phyloP scores from a whole-genome alignment of 495 filamentous ascomycete genomes.

The Annulohypoxylon nitens region DNA sequence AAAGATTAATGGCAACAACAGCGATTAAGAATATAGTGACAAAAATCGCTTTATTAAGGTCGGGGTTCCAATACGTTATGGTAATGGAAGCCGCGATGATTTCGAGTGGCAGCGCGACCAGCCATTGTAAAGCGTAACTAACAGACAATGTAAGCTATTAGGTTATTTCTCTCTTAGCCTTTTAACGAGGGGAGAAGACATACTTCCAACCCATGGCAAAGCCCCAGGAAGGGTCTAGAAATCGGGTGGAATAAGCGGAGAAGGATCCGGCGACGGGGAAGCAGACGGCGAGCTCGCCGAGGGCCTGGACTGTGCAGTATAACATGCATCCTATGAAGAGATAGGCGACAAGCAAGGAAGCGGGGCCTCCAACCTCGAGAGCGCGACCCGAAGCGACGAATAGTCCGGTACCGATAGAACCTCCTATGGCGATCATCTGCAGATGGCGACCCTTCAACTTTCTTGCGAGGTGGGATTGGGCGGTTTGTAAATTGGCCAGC shows the following conservation, averaged over 20 bases:
- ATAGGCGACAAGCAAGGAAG: conserved; percentile 86
- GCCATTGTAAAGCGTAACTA: conserved; percentile 94
- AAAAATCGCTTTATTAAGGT: conserved; percentile 79
- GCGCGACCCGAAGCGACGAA: conserved; percentile 90
- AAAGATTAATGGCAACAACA: conserved; percentile 85
- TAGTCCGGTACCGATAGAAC: conserved; percentile 92
- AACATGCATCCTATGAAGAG: conserved; percentile 87
- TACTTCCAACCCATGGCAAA: conserved; percentile 98
- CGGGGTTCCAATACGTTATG: conserved; percentile 82
- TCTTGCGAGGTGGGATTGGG: conserved; percentile 79
- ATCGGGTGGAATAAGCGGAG: conserved; percentile 90
- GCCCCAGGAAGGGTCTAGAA: conserved; percentile 95
- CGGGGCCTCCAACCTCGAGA: conserved; percentile 83
- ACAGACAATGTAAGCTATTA: conserved; percentile 22
- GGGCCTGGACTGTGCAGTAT: conserved; percentile 89
- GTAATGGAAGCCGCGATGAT: conserved; percentile 92
- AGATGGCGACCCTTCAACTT: conserved; percentile 86
- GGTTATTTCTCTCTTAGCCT: too few relatives aligned
- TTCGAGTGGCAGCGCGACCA: conserved; percentile 88
- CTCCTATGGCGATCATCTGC: conserved; percentile 98
- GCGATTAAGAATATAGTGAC: conserved; percentile 83
- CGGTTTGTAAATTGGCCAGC: conserved; percentile 78
- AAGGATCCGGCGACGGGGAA: conserved; percentile 96
- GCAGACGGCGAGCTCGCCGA: conserved; percentile 92
- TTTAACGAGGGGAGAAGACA: conserved; percentile 43